These are phyloP conservation scores for Neoarthrinium moseri DNA, from an alignment of 2,329 filamentous ascomycete species.

Conservation along the genomic window DNA sequence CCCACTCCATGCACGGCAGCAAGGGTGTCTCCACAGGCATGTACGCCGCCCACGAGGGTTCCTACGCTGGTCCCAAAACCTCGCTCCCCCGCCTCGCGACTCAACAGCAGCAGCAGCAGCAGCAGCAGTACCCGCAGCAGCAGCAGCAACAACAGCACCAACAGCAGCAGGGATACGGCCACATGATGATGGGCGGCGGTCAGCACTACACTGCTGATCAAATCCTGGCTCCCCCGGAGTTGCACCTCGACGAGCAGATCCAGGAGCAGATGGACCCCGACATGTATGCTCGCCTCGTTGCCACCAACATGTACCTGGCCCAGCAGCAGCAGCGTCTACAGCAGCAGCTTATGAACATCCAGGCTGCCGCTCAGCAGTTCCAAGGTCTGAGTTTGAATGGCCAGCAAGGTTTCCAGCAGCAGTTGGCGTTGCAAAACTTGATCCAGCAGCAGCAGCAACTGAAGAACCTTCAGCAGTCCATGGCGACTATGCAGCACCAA, in stretches of 20 bases:
- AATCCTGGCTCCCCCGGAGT: conserved; percentile 78
- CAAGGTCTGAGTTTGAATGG: conserved; percentile 71
- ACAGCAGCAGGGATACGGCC: conserved; percentile 28
- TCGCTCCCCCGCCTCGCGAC: conserved; percentile 44
- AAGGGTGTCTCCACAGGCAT: conserved; percentile 43
- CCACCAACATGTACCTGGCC: conserved; percentile 87
- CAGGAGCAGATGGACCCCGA: conserved; percentile 80
- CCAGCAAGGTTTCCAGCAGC: conserved; percentile 44
- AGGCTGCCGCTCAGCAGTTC: conserved; percentile 79
- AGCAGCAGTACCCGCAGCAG: conserved; percentile 22
- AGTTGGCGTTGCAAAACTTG: conserved; percentile 52
- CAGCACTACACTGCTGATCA: conserved; percentile 81
- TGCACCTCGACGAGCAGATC: conserved; percentile 69
- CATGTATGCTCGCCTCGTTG: conserved; percentile 83
- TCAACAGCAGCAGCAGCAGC: conserved; percentile 25
- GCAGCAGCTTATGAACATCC: conserved; percentile 84
- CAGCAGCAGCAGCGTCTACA: conserved; percentile 94
- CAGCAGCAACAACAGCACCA: conserved; percentile 18
- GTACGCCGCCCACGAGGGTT: conserved; percentile 42
- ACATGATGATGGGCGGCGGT: conserved; percentile 19
- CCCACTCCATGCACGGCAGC: conserved; percentile 39
- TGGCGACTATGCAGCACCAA: conserved; percentile 51
- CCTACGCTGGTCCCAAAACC: conserved; percentile 55
- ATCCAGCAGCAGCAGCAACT: conserved; percentile 58
- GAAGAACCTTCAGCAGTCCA: conserved; percentile 64